Base-by-base conservation (phyloP, 1,284 basidiomycete genomes). In the Papiliotrema terrestris region DNA sequence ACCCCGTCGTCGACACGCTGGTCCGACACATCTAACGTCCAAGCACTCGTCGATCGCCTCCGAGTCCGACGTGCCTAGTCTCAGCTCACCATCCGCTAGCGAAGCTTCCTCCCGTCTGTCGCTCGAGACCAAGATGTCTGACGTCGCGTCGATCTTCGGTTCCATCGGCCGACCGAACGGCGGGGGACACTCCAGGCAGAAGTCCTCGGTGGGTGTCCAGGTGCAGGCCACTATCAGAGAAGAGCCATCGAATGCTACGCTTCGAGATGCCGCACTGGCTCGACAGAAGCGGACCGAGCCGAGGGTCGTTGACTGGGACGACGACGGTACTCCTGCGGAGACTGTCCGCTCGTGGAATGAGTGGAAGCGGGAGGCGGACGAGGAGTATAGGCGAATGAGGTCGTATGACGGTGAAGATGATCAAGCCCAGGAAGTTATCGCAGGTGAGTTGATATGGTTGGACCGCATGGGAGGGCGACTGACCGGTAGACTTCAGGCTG, bases 221-320 rank as follows among this genome's bases (percentile, higher is more conserved):
- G 42, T 62, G 36, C 65, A 72, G 23, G 55, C 65, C 1, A 74
- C 71, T 2, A 73, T 74, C 52, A 61, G 52, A 14, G 71, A 74
- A 53, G 71, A 72, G 59, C 55, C 65, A 3, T 73, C 72, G 1
- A 57, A 58, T 22, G 59, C 62, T 9, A 69, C 69, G 15, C 54
- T 72, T 15, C 62, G 63, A 14, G 59, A 54, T 2, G 8, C 41
- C 14, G 29, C 47, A 47, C 44, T 19, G n/a, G 43, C 38, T 8
- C 37, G 36, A 19, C 51, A 57, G 23, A 52, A 52, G 8, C 58
- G 44, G 22, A 57, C 62, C 9, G 49, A 55, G 14, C 54, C 49
- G 19, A 51, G 55, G 47, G 45, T 54, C 11, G 54, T 54, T 6
- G 58, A 62, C 8, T 23, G 53, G 19, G 60, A 64, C n/a, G n/a